These are phyloP conservation scores for Myrmaecium sp. DNA, from an alignment of 2,329 filamentous ascomycete species.

Conservation along the genomic window DNA sequence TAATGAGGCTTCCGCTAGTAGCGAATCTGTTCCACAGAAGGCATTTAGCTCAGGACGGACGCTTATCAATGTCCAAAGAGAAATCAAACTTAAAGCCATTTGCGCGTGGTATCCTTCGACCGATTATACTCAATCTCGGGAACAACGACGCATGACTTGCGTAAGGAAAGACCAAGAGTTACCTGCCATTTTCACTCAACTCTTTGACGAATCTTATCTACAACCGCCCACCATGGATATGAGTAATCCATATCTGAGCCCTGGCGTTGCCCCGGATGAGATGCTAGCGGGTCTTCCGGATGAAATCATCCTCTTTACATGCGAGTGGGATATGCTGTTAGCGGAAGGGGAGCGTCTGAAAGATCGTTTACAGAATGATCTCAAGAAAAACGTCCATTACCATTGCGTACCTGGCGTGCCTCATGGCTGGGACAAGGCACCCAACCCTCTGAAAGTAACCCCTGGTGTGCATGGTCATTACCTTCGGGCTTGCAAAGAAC, in stretches of 20 bases:
- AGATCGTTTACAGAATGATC: conserved; percentile 33
- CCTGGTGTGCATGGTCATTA: conserved; percentile 38
- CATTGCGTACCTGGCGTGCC: conserved; percentile 40
- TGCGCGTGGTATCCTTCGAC: conserved; percentile 46
- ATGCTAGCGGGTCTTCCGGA: conserved; percentile 38
- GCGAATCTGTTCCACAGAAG: conserved; percentile 4
- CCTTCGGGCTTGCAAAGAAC: conserved; percentile 32
- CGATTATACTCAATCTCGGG: conserved; percentile 44
- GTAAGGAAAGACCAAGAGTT: conserved; percentile 34
- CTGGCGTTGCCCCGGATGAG: conserved; percentile 36
- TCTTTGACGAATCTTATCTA: conserved; percentile 35
- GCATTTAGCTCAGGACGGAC: conserved; percentile 3
- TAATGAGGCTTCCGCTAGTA: conserved; percentile 7
- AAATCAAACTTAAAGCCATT: conserved; percentile 36
- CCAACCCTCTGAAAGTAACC: conserved; percentile 39
- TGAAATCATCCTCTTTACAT: conserved; percentile 45
- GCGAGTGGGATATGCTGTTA: conserved; percentile 52
- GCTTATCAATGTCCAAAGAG: conserved; percentile 6
- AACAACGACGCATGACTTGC: conserved; percentile 39
- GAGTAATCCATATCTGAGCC: conserved; percentile 40
- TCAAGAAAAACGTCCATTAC: conserved; percentile 41
- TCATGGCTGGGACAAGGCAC: conserved; percentile 52
- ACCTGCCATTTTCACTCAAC: conserved; percentile 32
- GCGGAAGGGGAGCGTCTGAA: conserved; percentile 45
- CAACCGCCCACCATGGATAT: conserved; percentile 32